A percentile compares a stretch with the other conserved stretches of the same genome.
Conservation (phyloP, 208 protist species). For the Porcisia deanei region DNA sequence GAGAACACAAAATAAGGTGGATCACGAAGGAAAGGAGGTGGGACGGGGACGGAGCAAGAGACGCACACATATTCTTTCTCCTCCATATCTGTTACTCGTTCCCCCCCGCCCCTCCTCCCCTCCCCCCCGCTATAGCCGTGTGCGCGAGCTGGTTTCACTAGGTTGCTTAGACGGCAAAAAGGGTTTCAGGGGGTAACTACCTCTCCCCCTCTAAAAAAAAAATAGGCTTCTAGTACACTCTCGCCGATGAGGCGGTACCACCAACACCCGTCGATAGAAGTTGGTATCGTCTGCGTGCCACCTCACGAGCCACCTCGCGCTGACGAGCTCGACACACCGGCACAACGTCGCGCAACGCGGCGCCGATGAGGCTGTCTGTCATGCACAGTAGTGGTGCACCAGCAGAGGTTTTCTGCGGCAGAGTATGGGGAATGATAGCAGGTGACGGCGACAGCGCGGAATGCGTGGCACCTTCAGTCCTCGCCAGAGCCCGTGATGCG, state of each 20-base stretch:
- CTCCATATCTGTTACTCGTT: background rate
- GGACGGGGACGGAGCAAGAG: background rate
- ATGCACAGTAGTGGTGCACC: conserved; percentile 13
- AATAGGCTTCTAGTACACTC: background rate
- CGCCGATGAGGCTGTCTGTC: conserved; percentile 30
- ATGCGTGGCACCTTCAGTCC: background rate
- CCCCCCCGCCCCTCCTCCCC: background rate
- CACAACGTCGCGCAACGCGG: conserved; percentile 24
- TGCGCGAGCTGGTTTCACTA: background rate
- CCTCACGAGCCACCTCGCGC: conserved; percentile 31
- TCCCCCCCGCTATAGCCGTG: background rate
- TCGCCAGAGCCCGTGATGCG: background rate
- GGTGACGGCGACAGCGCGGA: conserved; percentile 3
- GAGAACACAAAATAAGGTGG: background rate
- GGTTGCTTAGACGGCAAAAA: background rate
- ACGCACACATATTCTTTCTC: background rate
- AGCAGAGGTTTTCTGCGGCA: background rate
- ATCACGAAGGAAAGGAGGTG: background rate
- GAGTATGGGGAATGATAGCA: background rate
- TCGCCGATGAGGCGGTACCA: background rate
- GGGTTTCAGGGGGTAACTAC: background rate
- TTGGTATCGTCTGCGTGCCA: conserved; percentile 21
- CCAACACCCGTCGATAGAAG: background rate
- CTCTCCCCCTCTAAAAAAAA: no score
- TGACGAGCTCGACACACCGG: conserved; percentile 24